Evolutionary conservation across 164 flowering plant species (phyloP).

Genomic region (Santalum album): DNA sequence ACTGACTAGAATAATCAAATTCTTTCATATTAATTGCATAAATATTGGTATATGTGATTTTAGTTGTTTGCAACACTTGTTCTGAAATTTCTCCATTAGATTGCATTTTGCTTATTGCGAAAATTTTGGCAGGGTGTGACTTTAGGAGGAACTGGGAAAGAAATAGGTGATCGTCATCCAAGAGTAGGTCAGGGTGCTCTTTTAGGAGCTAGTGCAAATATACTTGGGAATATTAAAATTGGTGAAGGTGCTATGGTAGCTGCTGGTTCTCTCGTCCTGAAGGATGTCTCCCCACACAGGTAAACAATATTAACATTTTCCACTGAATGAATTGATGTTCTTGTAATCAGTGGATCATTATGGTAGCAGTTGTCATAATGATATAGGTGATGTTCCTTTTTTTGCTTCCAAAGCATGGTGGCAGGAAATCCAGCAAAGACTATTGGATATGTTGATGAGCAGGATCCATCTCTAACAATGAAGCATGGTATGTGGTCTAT

Average conservation of each 20-base stretch:
- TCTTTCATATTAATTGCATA: no score
- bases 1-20: no score
- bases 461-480: slow-evolving; percentile 78
- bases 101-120: slow-evolving; percentile 1
- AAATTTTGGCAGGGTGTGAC: slow-evolving; percentile 53
- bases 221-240: slow-evolving; percentile 74
- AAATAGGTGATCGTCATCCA: slow-evolving; percentile 75
- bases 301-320: slow-evolving; percentile 11
- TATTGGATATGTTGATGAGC: slow-evolving; percentile 55
- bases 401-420: slow-evolving; percentile 45
- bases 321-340: neutral
- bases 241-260: slow-evolving; percentile 89
- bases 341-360: neutral
- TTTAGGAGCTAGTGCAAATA: slow-evolving; percentile 61
- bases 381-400: slow-evolving; percentile 1
- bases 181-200: slow-evolving; percentile 69
- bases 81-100: no score
- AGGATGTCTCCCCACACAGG: slow-evolving; percentile 72
- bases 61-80: no score
- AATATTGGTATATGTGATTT: no score
- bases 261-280: slow-evolving; percentile 77
- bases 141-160: slow-evolving; percentile 74
- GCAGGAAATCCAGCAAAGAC: slow-evolving; percentile 77
- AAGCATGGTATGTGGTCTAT: slow-evolving; percentile 54
- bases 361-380: neutral